Base-by-base conservation (phyloP, 495 filamentous ascomycete species). In the Aspergillus homomorphus region DNA sequence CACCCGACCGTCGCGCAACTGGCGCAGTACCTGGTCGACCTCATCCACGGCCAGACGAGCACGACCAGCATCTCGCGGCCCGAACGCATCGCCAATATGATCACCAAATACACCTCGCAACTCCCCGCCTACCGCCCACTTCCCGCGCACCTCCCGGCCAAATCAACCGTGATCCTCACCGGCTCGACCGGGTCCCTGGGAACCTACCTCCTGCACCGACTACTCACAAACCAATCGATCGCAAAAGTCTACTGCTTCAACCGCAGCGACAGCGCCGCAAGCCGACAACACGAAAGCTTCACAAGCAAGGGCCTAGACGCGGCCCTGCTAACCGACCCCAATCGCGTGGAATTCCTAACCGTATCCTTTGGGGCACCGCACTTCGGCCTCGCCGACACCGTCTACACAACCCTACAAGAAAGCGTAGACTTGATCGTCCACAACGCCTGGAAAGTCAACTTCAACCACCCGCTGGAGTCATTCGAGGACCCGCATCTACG, bases 361-460 rank as follows among this genome's bases (percentile, higher is more conserved):
- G 77, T 70, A 7, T 77, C 84, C 54, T 66, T 85, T 45, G 77
- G 75, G 3, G 65, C 67, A 0, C 56, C 62, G 1, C 66, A 75
- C 16, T 74, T 87, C 28, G 81, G 80, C 7, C 69, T 86, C 5
- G 53, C 51, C 7, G 33, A 54, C 3, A 63, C 63, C 2, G 65
- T 62, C 1, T 83, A 79, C 66, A 58, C 69, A 1, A 43, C 66
- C 15, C 56, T 86, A 8, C 54, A 76, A 28, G 2, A 45, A 8
- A 61, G 69, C 1, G 77, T 77, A 64, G 43, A 83, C 74, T 45
- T 75, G 18, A 71, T 87, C 24, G 82, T 86, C 60, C 84, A 87
- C 70, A 84, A 83, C 67, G 80, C 82, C 44, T 88, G 84, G 85
- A 78, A 76, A 0, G 83, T 87, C 26, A 78, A 87, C 67, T 87